Evolutionary conservation across 2,329 filamentous ascomycete species (phyloP).

Genomic region (Penicillium psychrosexuale): DNA sequence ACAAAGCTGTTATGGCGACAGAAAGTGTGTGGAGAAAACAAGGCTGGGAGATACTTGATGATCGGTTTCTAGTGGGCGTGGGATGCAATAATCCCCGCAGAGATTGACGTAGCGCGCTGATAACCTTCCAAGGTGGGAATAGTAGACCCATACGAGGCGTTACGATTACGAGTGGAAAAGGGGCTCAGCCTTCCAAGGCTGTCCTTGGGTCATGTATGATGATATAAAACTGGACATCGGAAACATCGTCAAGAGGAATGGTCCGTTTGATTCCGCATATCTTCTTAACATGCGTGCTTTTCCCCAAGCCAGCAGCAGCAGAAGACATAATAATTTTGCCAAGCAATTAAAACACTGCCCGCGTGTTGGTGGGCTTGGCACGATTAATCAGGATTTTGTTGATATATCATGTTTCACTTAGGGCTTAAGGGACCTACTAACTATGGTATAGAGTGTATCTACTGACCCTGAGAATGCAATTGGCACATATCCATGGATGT

Average conservation of each 20-base stretch:
- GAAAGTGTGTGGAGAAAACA: neutral
- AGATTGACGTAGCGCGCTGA: neutral
- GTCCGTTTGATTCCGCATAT: neutral
- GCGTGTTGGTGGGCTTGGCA: too few relatives aligned
- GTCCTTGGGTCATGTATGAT: neutral
- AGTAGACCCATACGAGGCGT: neutral
- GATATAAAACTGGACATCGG: neutral
- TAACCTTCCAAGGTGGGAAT: neutral
- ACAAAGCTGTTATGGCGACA: neutral
- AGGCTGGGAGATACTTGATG: neutral
- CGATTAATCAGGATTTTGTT: neutral
- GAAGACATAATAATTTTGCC: neutral
- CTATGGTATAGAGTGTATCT: neutral
- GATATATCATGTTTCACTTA: neutral
- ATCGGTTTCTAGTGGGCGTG: neutral
- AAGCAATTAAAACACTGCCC: too few relatives aligned
- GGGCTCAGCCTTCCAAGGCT: conserved; percentile 1
- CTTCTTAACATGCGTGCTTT: neutral
- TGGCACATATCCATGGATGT: too few relatives aligned
- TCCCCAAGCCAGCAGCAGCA: neutral
- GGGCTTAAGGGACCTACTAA: neutral
- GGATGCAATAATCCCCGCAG: neutral
- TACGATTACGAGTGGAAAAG: conserved; percentile 3
- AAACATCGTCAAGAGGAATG: neutral
- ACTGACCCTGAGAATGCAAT: neutral